Percentiles rank a stretch among this genome's conserved stretches.
phyloP scores from a whole-genome alignment of 352 stramenopile genomes.

The Peronosclerospora sorghi region DNA sequence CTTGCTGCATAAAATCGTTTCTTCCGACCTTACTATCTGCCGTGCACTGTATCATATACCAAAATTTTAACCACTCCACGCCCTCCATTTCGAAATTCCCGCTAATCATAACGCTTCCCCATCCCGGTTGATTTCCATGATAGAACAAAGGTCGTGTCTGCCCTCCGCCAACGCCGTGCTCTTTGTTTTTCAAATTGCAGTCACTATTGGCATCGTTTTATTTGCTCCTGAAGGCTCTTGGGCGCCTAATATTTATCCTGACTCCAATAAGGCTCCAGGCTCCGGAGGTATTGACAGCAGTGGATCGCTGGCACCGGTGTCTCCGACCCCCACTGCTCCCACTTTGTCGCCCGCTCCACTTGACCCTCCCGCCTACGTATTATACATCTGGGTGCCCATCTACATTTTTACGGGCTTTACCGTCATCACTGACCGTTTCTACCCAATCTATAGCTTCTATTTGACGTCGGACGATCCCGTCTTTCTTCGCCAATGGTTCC shows the following conservation, averaged over 20 bases:
- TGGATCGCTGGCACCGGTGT: constrained; percentile 8
- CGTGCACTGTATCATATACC: no score
- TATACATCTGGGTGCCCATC: constrained; percentile 44
- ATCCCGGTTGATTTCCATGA: constrained; percentile 15
- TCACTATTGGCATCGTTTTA: constrained; percentile 13
- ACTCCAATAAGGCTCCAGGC: neutral
- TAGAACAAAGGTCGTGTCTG: constrained; percentile 12
- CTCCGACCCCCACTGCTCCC: constrained; percentile 10
- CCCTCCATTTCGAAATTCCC: no score
- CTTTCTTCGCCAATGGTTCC: constrained; percentile 42
- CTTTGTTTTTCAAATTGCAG: constrained; percentile 19
- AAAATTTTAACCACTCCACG: no score
- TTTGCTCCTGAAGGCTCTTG: constrained; percentile 27
- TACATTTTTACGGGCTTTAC: constrained; percentile 37
- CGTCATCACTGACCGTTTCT: constrained; percentile 41
- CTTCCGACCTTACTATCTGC: no score
- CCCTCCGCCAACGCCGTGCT: constrained; percentile 23
- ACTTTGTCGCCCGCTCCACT: constrained; percentile 27
- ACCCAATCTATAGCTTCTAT: constrained; percentile 46
- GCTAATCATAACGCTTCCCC: no score
- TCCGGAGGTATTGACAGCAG: constrained; percentile 15
- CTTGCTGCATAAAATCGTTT: no score
- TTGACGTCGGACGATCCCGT: constrained; percentile 31
- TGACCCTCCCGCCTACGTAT: constrained; percentile 31
- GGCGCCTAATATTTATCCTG: constrained; percentile 2